Conservation (phyloP, 495 filamentous ascomycete genomes). For the Neurospora sp. region DNA sequence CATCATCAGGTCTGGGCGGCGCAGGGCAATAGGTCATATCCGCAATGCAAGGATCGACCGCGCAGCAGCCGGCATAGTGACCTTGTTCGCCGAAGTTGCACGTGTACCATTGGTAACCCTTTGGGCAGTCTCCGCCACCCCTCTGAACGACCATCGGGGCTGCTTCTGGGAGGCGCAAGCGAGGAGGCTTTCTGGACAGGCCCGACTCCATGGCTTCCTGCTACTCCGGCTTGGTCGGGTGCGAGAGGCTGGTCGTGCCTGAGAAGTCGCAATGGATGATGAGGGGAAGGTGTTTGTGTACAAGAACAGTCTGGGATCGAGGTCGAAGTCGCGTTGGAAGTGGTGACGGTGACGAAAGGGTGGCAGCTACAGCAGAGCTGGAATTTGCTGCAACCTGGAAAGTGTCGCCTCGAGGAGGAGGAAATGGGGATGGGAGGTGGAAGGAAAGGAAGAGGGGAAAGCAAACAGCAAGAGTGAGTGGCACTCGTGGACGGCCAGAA, state of each 20-base stretch:
- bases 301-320: neutral
- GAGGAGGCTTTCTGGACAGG: neutral
- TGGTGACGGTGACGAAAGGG: neutral
- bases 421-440: neutral
- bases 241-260: neutral
- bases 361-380: neutral
- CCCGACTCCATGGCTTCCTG: neutral
- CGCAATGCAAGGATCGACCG: slow-evolving; percentile 13
- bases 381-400: neutral
- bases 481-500: neutral
- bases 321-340: neutral
- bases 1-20: neutral
- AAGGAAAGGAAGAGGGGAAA: neutral
- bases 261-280: neutral
- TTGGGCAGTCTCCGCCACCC: neutral
- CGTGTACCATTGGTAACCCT: slow-evolving; percentile 10
- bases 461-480: neutral
- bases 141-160: neutral
- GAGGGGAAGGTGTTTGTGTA: neutral
- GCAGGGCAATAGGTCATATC: slow-evolving; percentile 11
- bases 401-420: neutral
- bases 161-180: neutral
- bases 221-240: neutral
- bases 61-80: slow-evolving; percentile 13
- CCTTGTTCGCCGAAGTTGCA: slow-evolving; percentile 1